Evolutionary conservation across 306 rosid species (phyloP).

Genomic region (Abrus pulchellus): DNA sequence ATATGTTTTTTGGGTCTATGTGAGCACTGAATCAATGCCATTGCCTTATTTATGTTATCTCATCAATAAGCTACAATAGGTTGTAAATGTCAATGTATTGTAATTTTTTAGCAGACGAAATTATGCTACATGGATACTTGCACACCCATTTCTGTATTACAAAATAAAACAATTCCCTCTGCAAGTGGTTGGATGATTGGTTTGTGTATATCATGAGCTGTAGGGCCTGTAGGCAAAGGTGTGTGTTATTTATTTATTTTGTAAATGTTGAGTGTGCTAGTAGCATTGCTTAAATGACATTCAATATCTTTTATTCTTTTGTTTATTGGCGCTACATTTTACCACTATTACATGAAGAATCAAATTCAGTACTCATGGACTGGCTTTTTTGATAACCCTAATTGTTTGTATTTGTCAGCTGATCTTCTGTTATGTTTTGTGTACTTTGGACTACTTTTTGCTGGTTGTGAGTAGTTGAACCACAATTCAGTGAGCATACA

Average conservation of each 20-base stretch:
- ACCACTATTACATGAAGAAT: slow-evolving; percentile 11
- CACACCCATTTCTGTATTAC: slow-evolving; percentile 14
- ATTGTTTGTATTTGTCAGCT: not conserved
- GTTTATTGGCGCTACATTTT: not conserved
- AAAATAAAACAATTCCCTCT: not conserved
- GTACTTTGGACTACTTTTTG: not conserved
- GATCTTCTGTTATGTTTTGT: not conserved
- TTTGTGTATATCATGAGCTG: slow-evolving; percentile 1
- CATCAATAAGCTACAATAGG: not conserved
- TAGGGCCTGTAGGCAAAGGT: not conserved
- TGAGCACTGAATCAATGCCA: not conserved
- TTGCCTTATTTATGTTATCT: not conserved
- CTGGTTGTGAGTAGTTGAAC: not conserved
- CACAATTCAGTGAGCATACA: not conserved
- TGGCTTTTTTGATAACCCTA: not conserved
- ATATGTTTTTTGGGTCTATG: slow-evolving; percentile 6
- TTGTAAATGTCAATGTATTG: slow-evolving; percentile 12
- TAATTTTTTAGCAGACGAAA: slow-evolving; percentile 19
- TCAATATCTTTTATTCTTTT: not conserved
- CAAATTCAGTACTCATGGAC: not conserved
- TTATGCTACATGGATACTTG: not conserved
- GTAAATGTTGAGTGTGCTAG: not conserved
- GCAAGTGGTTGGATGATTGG: not conserved
- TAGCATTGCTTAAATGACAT: slow-evolving; percentile 10
- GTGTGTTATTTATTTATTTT: not conserved